phyloP scores from a whole-genome alignment of 768 basidiomycete species.

The Neoboletus magnificus region DNA sequence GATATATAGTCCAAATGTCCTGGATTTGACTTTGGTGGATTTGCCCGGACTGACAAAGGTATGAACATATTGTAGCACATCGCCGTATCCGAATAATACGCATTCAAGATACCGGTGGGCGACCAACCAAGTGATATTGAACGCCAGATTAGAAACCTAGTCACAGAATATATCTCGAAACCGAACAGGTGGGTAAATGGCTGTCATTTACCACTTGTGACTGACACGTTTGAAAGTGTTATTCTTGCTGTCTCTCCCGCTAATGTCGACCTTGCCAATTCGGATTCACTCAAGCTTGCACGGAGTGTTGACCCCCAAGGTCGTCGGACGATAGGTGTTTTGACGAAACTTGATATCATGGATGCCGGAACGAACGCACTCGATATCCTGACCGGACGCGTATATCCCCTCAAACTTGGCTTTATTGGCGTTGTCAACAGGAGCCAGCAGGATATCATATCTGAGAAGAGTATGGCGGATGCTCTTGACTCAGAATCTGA shows the following conservation, averaged over 20 bases:
- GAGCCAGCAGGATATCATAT: slow-evolving; percentile 95
- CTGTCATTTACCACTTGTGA: neutral
- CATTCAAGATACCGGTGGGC: slow-evolving; percentile 80
- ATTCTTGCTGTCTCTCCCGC: slow-evolving; percentile 96
- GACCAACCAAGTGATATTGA: slow-evolving; percentile 99
- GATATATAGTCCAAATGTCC: slow-evolving; percentile 93
- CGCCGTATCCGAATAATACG: neutral
- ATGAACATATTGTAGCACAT: slow-evolving; percentile 18
- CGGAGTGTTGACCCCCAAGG: slow-evolving; percentile 95
- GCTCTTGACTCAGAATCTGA: slow-evolving; percentile 83
- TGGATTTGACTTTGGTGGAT: slow-evolving; percentile 95
- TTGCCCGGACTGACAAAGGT: slow-evolving; percentile 96
- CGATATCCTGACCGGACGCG: slow-evolving; percentile 92
- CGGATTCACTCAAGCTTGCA: slow-evolving; percentile 95
- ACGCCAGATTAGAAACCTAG: slow-evolving; percentile 88
- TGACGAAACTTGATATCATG: slow-evolving; percentile 98
- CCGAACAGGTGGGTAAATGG: slow-evolving; percentile 74
- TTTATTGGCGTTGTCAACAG: slow-evolving; percentile 98
- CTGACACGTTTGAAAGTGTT: slow-evolving; percentile 52
- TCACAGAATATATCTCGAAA: slow-evolving; percentile 95
- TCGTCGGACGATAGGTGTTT: slow-evolving; percentile 91
- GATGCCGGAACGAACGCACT: slow-evolving; percentile 98
- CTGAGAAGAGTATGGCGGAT: slow-evolving; percentile 79
- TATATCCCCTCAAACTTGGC: slow-evolving; percentile 96
- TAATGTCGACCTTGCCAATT: slow-evolving; percentile 98